phyloP scores from a whole-genome alignment of 768 basidiomycete species.

The Tylopilus subfusipes region DNA sequence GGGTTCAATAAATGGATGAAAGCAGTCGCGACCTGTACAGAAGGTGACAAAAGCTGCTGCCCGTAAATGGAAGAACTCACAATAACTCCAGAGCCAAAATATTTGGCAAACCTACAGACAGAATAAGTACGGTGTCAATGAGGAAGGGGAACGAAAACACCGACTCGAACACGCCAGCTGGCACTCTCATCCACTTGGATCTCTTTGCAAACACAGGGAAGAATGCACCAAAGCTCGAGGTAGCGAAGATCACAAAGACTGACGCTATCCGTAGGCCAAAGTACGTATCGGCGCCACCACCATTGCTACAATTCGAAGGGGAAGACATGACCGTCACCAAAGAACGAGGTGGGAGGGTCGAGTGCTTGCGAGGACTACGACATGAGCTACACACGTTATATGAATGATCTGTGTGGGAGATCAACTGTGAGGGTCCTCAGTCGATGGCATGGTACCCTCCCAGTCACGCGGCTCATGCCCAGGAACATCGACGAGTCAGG shows the following conservation, averaged over 20 bases:
- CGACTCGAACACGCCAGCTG: constrained; percentile 58
- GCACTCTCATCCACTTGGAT: constrained; percentile 42
- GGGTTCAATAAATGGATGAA: constrained; percentile 83
- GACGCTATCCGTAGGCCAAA: constrained; percentile 62
- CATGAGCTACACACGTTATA: background rate
- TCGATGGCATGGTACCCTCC: constrained; percentile 17
- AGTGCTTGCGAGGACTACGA: background rate
- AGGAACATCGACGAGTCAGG: background rate
- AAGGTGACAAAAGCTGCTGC: background rate
- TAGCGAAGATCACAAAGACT: constrained; percentile 67
- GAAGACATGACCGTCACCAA: constrained; percentile 21
- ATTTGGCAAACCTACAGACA: constrained; percentile 68
- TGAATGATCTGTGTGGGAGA: constrained; percentile 13
- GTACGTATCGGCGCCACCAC: constrained; percentile 48
- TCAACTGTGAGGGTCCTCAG: constrained; percentile 28
- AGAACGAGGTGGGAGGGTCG: background rate
- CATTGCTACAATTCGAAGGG: constrained; percentile 41
- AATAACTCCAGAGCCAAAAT: constrained; percentile 88
- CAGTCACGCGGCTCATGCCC: constrained; percentile 18
- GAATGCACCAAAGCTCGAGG: constrained; percentile 57
- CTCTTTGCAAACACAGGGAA: constrained; percentile 67
- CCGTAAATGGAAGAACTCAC: constrained; percentile 39
- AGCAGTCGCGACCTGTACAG: constrained; percentile 74
- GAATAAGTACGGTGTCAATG: background rate
- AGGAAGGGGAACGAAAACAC: constrained; percentile 21